Base-by-base conservation (phyloP, 371 early-diverging fungal species). In the Umbelopsis sp. region DNA sequence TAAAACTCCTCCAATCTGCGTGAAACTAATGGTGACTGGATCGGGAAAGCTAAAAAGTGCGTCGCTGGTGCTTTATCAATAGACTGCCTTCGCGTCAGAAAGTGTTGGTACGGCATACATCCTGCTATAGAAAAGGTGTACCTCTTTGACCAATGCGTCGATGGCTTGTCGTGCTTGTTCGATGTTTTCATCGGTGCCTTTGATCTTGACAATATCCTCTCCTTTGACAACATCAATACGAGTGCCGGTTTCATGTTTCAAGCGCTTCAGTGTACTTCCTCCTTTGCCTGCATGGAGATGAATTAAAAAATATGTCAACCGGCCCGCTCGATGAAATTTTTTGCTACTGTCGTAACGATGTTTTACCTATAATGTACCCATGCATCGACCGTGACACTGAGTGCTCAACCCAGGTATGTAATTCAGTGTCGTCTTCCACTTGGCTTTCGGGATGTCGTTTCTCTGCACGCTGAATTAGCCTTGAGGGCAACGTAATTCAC, bases 1-100 rank as follows among this genome's bases (percentile, higher is more conserved):
- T 74, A 66, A 53, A 78, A 78, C 25, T 76, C 74, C 50, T 69
- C 67, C 38, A 80, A 53, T 57, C 76, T 75, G 14, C 73, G 72
- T 5, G 73, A 69, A 5, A 69, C 50, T 50, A 52, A 65, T 2
- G 64, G 44, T 0, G 74, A 70, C 29, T 64, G 10, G 2, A 75
- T 69, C 5, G 80, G 75, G 6, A 80, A 44, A 4, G 80, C 73
- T 12, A 80, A 25, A 45, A 80, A 80, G 52, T 80, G 80, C 0
- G 80, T 80, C 0, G 76, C 75, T 24, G 67, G 63, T 12, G 75
- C 70, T 35, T 64, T 51, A n/a, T 68, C 70, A 25, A 66, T 29
- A 32, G 69, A 53, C 71, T 71, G 18, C 14, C 6, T n/a, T 20
- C 25, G 24, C 10, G 5, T 45, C 14, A 3, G 29, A 6, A 35